Evolutionary conservation across 306 rosid genomes (phyloP).

Genomic region (Quercus engelmannii): DNA sequence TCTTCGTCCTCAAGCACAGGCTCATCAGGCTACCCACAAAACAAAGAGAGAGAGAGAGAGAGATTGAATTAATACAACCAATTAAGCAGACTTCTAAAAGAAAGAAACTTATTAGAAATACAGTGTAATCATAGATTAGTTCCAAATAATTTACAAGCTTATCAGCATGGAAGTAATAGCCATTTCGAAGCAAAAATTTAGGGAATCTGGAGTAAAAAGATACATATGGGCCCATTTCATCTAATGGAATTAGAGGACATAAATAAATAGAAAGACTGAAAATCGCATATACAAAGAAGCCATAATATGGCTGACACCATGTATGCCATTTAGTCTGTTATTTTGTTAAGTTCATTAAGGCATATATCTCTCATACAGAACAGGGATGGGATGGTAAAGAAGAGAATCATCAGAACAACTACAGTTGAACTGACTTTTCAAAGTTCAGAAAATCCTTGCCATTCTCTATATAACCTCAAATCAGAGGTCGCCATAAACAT

Average conservation of each 20-base stretch:
- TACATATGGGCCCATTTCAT: neutral
- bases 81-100: neutral
- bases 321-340: neutral
- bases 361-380: too few relatives aligned
- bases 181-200: neutral
- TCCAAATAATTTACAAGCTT: neutral
- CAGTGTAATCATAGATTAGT: neutral
- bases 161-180: neutral
- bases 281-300: neutral
- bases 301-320: neutral
- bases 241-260: neutral
- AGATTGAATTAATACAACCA: neutral
- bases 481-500: neutral
- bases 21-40: constrained; percentile 54
- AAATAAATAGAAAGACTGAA: neutral
- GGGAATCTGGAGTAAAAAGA: neutral
- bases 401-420: neutral
- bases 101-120: neutral
- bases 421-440: neutral
- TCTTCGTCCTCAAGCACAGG: constrained; percentile 81
- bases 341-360: too few relatives aligned
- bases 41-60: neutral
- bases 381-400: too few relatives aligned
- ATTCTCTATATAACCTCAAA: neutral
- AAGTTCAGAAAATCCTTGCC: neutral